Evolutionary conservation across 2,329 filamentous ascomycete species (phyloP).

Genomic region (Arachnopeziza araneosa): DNA sequence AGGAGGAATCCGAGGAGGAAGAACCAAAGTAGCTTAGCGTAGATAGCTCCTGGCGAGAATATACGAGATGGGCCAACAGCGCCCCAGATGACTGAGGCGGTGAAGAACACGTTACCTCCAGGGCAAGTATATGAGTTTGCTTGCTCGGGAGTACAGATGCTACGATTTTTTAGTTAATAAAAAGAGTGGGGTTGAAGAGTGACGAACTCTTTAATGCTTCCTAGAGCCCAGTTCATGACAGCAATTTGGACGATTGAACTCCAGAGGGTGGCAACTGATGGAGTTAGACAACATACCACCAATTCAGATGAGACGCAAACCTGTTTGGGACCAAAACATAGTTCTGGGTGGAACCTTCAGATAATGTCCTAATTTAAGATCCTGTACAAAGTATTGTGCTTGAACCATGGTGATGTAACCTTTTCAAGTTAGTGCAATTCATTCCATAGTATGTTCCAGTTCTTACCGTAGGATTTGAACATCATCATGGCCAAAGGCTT

Average conservation of each 20-base stretch:
- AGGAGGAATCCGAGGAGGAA: conserved; percentile 61
- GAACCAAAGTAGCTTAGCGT: conserved; percentile 62
- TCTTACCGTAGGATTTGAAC: conserved; percentile 61
- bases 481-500: conserved; percentile 70
- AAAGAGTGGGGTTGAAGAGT: background rate
- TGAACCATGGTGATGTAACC: conserved; percentile 45
- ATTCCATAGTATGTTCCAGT: background rate
- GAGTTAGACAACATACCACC: background rate
- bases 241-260: conserved; percentile 61
- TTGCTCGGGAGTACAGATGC: conserved; percentile 53
- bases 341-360: conserved; percentile 57
- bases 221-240: conserved; percentile 57
- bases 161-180: background rate
- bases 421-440: background rate
- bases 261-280: conserved; percentile 54
- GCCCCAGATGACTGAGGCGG: conserved; percentile 67
- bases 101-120: conserved; percentile 52
- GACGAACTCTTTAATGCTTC: conserved; percentile 46
- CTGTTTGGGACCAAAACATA: conserved; percentile 56
- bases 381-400: conserved; percentile 41
- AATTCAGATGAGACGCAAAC: background rate
- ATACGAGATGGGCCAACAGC: conserved; percentile 66
- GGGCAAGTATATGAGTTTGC: conserved; percentile 48
- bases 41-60: conserved; percentile 55
- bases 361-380: conserved; percentile 48